A percentile compares a stretch with the other conserved stretches of the same genome.
Evolutionary conservation across 2,329 filamentous ascomycete species (phyloP).

Genomic region (Sarocladium brachiariae): DNA sequence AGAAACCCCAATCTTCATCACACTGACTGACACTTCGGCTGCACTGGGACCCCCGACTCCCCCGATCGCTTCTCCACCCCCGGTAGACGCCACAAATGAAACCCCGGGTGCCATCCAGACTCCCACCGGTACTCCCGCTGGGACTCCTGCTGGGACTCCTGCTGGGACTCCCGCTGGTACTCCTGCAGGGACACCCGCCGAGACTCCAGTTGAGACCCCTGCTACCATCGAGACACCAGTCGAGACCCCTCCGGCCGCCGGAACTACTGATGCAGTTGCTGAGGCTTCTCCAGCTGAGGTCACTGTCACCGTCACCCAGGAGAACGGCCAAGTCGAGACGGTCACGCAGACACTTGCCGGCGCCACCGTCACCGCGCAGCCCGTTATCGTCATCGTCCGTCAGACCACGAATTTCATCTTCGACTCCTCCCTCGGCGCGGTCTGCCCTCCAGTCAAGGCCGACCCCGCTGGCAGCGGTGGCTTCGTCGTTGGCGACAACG

Average conservation of each 20-base stretch:
- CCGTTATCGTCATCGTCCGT: slow-evolving; percentile 3
- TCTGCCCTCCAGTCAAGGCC: slow-evolving; percentile 2
- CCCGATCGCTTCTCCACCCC: too few relatives aligned
- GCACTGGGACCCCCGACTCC: too few relatives aligned
- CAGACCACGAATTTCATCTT: slow-evolving; percentile 9
- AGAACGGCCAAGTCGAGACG: slow-evolving; percentile 1
- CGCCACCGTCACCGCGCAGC: slow-evolving; percentile 2
- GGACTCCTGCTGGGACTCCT: not conserved
- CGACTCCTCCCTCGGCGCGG: slow-evolving; percentile 5
- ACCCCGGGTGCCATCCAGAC: not conserved
- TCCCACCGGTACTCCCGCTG: too few relatives aligned
- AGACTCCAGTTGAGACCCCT: not conserved
- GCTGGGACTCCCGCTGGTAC: not conserved
- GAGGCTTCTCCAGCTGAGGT: too few relatives aligned
- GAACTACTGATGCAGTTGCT: not conserved
- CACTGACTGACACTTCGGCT: too few relatives aligned
- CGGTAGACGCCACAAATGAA: not conserved
- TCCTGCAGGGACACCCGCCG: too few relatives aligned
- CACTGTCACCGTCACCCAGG: slow-evolving; percentile 3
- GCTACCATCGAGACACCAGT: not conserved
- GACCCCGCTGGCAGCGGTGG: slow-evolving; percentile 5
- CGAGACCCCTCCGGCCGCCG: not conserved
- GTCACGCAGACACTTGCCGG: slow-evolving; percentile 4
- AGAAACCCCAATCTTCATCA: not conserved
- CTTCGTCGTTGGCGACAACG: slow-evolving; percentile 5